Evolutionary conservation across 495 filamentous ascomycete species (phyloP).

Genomic region (Pyrenula massariospora): DNA sequence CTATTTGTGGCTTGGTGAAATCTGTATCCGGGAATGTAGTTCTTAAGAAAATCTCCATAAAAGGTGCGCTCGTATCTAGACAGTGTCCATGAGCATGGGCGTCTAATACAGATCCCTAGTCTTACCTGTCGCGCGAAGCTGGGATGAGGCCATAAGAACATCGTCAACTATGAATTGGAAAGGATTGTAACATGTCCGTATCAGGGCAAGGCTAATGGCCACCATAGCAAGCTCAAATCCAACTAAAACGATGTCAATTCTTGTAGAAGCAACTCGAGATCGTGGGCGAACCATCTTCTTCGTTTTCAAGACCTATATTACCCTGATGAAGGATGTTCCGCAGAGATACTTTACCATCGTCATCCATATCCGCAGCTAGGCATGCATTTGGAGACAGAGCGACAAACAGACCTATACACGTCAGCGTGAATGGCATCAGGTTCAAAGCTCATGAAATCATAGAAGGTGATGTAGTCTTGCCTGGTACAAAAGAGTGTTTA

Average conservation of each 20-base stretch:
- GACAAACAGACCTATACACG: not conserved
- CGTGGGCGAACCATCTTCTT: not conserved
- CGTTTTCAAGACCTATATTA: not conserved
- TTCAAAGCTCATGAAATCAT: no score
- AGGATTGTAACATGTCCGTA: not conserved
- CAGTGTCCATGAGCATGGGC: no score
- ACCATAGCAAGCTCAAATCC: not conserved
- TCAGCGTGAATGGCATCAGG: no score
- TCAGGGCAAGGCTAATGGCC: not conserved
- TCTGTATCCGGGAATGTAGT: not conserved
- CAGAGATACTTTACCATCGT: slow-evolving; percentile 54
- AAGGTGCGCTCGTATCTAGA: not conserved
- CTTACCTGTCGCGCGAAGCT: not conserved
- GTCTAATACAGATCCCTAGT: no score
- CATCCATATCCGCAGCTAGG: slow-evolving; percentile 49
- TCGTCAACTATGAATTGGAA: slow-evolving; percentile 6
- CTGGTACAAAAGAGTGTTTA: no score
- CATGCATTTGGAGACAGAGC: slow-evolving; percentile 22
- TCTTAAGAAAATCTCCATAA: not conserved
- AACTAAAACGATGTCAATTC: not conserved
- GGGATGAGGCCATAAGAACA: not conserved
- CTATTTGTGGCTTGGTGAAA: slow-evolving; percentile 19
- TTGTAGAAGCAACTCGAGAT: no score
- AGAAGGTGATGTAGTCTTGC: no score
- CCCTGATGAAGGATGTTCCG: slow-evolving; percentile 29